Evolutionary conservation across 1,139 yeast genomes (phyloP).

Genomic region (Pichia inconspicua): DNA sequence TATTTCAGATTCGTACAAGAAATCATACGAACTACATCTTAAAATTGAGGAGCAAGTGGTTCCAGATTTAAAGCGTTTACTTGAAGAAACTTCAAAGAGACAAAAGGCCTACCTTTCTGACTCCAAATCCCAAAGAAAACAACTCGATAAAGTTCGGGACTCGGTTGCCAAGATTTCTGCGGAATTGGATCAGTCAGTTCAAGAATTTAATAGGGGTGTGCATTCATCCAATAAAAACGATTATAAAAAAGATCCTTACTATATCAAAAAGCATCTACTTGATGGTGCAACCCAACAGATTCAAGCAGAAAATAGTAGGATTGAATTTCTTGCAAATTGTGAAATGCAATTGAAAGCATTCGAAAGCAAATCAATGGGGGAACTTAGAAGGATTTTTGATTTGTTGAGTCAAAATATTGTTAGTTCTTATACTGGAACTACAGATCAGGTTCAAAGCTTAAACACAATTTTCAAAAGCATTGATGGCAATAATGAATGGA

Average conservation of each 20-base stretch:
- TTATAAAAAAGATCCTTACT: constrained; percentile 38
- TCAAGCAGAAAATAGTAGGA: constrained; percentile 36
- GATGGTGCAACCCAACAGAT: constrained; percentile 35
- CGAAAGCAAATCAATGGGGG: constrained; percentile 37
- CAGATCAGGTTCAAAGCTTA: constrained; percentile 27
- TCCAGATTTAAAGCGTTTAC: constrained; percentile 24
- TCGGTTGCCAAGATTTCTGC: constrained; percentile 17
- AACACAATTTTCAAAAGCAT: constrained; percentile 29
- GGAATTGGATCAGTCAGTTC: constrained; percentile 19
- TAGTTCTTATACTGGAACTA: constrained; percentile 25
- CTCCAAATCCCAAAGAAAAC: constrained; percentile 23
- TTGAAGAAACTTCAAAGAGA: constrained; percentile 28
- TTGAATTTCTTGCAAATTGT: constrained; percentile 34
- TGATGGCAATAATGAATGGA: constrained; percentile 38
- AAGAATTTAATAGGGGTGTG: constrained; percentile 13
- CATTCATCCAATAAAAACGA: constrained; percentile 21
- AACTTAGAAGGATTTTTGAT: constrained; percentile 33
- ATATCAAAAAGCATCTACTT: constrained; percentile 32
- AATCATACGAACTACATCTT: constrained; percentile 18
- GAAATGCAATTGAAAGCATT: constrained; percentile 36
- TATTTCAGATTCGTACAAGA: constrained; percentile 15
- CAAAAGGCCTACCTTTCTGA: constrained; percentile 31
- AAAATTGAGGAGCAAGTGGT: constrained; percentile 21
- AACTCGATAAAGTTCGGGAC: constrained; percentile 16
- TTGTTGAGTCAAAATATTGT: constrained; percentile 27